Base-by-base conservation (phyloP, 805 yeast species). In the Sugiyamaella chiloensis region DNA sequence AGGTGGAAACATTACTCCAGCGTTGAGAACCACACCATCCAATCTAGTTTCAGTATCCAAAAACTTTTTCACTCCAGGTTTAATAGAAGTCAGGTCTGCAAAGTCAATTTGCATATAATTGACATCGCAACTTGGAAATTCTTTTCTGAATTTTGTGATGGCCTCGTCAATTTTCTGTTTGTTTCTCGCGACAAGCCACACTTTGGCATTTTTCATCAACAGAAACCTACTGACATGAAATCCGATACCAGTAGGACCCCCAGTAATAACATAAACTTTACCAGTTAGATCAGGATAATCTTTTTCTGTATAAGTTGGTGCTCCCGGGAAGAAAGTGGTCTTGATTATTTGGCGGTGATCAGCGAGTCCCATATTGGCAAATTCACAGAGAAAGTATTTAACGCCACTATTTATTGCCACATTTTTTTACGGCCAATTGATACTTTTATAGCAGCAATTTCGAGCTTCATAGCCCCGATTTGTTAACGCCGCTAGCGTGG, bases 1-100 rank as follows among this genome's bases (percentile, higher is more conserved):
- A 2, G 74, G 70, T 2, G 72, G 71, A n/a, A 30, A 17, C 73
- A 72, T 69, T 2, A 74, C 67, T 30, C 75, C 76, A 9, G 76
- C 77, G 53, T 74, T 74, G 52, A 69, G 66, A 24, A 74, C 60
- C 19, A 71, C 61, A 1, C 68, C 60, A 44, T 74, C 65, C 37
- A 74, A 45, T 5, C 52, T 52, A 6, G 54, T 48, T 19, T 66
- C 64, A 23, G 54, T 48, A 3, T 41, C 30, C n/a, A 59, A 29
- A 29, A 72, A 52, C 30, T 60, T 53, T 7, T 57, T 58, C 11
- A 62, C 65, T 1, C 69, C 78, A 1, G 69, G 62, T 48, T 62
- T 64, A 45, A 76, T 61, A 1, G 74, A 65, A 4, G 65, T 49
- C 48, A 78, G 60, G 55, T 78, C 80, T 27, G 60, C 60, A 48